Evolutionary conservation across 495 filamentous ascomycete genomes (phyloP).

Genomic region (Rusavskia elegans): DNA sequence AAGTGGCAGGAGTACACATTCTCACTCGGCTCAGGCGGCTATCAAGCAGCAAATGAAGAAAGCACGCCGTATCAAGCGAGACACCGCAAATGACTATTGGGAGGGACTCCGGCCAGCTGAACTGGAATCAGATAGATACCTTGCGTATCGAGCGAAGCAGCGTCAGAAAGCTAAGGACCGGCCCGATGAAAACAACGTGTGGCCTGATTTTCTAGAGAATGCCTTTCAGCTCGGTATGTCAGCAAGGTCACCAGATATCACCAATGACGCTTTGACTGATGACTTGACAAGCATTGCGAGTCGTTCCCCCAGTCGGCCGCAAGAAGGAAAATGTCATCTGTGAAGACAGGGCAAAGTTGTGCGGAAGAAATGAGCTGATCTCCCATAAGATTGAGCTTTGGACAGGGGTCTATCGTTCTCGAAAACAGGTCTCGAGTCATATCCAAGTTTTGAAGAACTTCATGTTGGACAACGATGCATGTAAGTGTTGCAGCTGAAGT

Average conservation of each 20-base stretch:
- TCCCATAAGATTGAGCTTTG: slow-evolving; percentile 58
- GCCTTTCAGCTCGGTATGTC: slow-evolving; percentile 77
- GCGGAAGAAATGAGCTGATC: slow-evolving; percentile 87
- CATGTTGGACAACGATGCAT: slow-evolving; percentile 40
- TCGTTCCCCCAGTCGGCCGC: slow-evolving; percentile 68
- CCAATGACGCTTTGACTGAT: slow-evolving; percentile 2
- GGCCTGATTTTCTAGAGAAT: slow-evolving; percentile 72
- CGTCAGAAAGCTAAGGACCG: slow-evolving; percentile 30
- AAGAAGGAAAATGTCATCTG: slow-evolving; percentile 42
- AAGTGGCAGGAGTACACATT: no score
- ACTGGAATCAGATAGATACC: slow-evolving; percentile 18
- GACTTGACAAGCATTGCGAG: slow-evolving; percentile 47
- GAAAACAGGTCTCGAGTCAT: slow-evolving; percentile 94
- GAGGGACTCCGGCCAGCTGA: slow-evolving; percentile 4
- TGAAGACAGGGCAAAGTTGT: slow-evolving; percentile 45
- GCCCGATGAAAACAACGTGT: slow-evolving; percentile 41
- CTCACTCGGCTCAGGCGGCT: no score
- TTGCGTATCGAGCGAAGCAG: slow-evolving; percentile 55
- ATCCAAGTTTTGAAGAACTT: slow-evolving; percentile 91
- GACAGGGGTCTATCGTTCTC: slow-evolving; percentile 46
- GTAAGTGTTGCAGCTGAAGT: slow-evolving; percentile 11
- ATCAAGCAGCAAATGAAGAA: no score
- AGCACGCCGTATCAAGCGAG: no score
- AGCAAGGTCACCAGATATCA: not conserved
- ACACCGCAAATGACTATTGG: not conserved